A percentile compares a stretch with the other conserved stretches of the same genome.
These are phyloP conservation scores for Berkeleyomyces basicola DNA, from an alignment of 2,329 filamentous ascomycete genomes.

Conservation along the genomic window DNA sequence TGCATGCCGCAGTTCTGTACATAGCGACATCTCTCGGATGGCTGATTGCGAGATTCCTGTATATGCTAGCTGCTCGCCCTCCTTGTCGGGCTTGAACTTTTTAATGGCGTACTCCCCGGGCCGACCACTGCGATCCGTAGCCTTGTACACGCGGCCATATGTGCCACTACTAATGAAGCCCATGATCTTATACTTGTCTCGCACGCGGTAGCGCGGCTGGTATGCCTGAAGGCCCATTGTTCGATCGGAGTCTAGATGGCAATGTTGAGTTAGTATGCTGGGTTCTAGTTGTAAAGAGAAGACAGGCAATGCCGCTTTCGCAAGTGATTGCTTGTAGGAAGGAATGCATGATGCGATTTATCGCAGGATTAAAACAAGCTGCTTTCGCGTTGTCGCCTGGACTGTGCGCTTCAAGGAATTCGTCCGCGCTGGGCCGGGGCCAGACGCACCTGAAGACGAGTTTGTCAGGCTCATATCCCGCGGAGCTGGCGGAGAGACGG, in stretches of 20 bases:
- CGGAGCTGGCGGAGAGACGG: not conserved
- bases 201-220: constrained; percentile 69
- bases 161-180: constrained; percentile 97
- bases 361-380: constrained; percentile 17
- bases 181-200: constrained; percentile 87
- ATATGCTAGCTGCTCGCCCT: constrained; percentile 86
- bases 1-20: constrained; percentile 72
- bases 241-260: not conserved
- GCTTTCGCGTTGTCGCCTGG: constrained; percentile 22
- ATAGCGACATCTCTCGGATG: constrained; percentile 92
- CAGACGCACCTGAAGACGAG: constrained; percentile 32
- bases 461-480: constrained; percentile 36
- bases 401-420: constrained; percentile 37
- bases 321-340: not conserved
- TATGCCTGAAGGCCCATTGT: constrained; percentile 24
- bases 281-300: not conserved
- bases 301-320: not conserved
- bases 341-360: not conserved
- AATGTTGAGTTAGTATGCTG: not conserved
- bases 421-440: constrained; percentile 29
- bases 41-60: constrained; percentile 96
- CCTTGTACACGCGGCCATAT: constrained; percentile 97
- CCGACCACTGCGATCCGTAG: constrained; percentile 50
- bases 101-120: constrained; percentile 91
- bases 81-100: constrained; percentile 98